Base-by-base conservation (phyloP, 2,329 filamentous ascomycete genomes). In the Cladorrhinum sp. region DNA sequence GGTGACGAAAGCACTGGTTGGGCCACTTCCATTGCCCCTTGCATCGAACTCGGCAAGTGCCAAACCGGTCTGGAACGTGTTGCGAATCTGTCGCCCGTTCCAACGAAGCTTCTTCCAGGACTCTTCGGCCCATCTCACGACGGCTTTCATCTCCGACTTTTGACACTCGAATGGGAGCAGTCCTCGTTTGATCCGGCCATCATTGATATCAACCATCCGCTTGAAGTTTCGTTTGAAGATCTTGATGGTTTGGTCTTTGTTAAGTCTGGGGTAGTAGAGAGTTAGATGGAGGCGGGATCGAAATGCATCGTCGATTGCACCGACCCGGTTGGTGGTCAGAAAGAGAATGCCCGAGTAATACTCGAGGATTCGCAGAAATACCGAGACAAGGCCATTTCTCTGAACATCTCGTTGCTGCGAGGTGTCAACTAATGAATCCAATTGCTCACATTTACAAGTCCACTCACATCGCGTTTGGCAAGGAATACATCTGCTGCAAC, bases 311-410 rank as follows among this genome's bases (percentile, higher is more conserved):
- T 80, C 77, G 26, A 79, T 72, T 3, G 68, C 63, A 3, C 74
- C 74, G 10, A 77, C 71, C 8, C 75, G 71, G 65, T 79, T 79
- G 6, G 76, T 79, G 0, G 76, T 79, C 16, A 79, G 68, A 61
- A 74, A 75, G 4, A 76, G 64, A 46, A 76, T 72, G 5, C 75
- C 74, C 1, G 62, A 57, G 51, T 73, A 75, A 64, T 75, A 76
- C 62, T 76, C 75, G 3, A 76, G 59, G 1, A 73, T 66, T 2
- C 73, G 68, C 3, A 76, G 65, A 55, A 76, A 76, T 7, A 74
- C 74, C 24, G 72, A 71, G 1, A 75, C 73, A 2, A 75, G 61
- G 5, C 64, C 67, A 26, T 76, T 76, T 5, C 73, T 65, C 42
- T 68, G 58, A 7, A 71, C 42, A 26, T 71, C 66, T 6, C 49